Percentiles rank a stretch among this genome's conserved stretches.
phyloP scores from a whole-genome alignment of 805 yeast genomes.

The Diddensiella caesifluorescens region DNA sequence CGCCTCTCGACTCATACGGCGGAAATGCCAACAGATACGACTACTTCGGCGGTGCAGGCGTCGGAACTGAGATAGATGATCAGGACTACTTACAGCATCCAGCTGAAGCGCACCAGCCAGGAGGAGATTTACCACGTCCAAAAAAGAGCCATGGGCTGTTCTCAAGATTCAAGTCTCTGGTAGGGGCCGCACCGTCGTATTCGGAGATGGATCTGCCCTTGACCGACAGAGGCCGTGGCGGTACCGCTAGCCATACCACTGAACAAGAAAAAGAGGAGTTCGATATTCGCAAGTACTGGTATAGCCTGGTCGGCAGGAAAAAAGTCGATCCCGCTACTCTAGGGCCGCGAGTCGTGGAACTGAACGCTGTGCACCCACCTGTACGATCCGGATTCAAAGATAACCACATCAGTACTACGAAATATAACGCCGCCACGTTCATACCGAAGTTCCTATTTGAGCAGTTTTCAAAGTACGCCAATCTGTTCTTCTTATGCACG shows the following conservation, averaged over 20 bases:
- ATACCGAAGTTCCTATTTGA: conserved; percentile 92
- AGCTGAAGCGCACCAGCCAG: conserved; percentile 4
- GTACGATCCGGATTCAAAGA: conserved; percentile 55
- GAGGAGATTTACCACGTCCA: conserved; percentile 2
- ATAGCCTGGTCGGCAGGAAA: conserved; percentile 26
- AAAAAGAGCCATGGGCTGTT: conserved; percentile 22
- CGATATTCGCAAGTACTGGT: conserved; percentile 33
- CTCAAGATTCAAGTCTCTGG: conserved; percentile 23
- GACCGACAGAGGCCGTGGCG: conserved; percentile 21
- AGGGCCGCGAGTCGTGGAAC: conserved; percentile 61
- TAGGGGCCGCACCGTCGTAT: conserved; percentile 26
- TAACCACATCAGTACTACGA: conserved; percentile 91
- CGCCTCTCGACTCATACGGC: conserved; percentile 8
- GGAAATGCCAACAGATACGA: conserved; percentile 6
- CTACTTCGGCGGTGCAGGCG: conserved; percentile 21
- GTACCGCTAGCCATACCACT: conserved; percentile 2
- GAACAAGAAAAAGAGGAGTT: conserved; percentile 25
- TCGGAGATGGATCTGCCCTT: conserved; percentile 30
- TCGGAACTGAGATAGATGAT: conserved; percentile 18
- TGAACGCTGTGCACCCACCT: conserved; percentile 54
- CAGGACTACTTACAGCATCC: conserved; percentile 13
- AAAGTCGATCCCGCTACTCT: conserved; percentile 26
- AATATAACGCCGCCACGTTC: conserved; percentile 89
- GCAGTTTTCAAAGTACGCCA: conserved; percentile 96
- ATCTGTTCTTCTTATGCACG: conserved; percentile 86